Base-by-base conservation (phyloP, 164 flowering plant genomes). In the Sextonia rubra region DNA sequence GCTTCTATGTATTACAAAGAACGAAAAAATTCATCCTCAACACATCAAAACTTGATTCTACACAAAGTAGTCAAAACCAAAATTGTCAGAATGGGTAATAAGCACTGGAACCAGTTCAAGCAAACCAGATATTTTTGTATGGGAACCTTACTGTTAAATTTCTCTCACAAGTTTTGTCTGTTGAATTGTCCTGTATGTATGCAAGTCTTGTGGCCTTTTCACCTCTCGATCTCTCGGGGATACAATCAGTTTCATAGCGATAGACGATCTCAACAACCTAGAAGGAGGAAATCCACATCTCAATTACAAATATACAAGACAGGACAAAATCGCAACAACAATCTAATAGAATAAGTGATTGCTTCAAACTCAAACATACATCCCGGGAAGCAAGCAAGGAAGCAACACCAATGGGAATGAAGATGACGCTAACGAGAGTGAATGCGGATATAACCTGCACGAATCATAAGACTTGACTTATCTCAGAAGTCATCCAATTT, bases 221-320 rank as follows among this genome's bases (percentile, higher is more conserved):
- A 22, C 55, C 70, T 76, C 83, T 83, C 18, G 11, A 70, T 6
- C 15, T 22, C 18, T 2, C 37, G 30, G 98, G 98, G 68, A 94
- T 67, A 78, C 99, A 92, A 0, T 12, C 91, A 60, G 83, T 82
- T 6, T 94, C 99, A 77, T 94, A 94, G 15, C 90, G 86, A 71
- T 92, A 83, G 70, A 92, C 76, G 66, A 91, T 86, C 84, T 91
- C 97, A 55, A 95, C 96, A 49, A 94, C 98, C 98, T 93, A 74
- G n/a, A 74, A 32, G 29, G 27, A 23, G 18, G 65, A 23, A 64
- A 2, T 25, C 44, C 64, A 69, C 12, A 63, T 75, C n/a, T 68
- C 44, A 80, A 37, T 37, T 37, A 37, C 44, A 37, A 37, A 37
- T 9, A 37, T 37, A 37, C 11, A 37, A 37, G 44, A 9, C 44